A percentile compares a stretch with the other conserved stretches of the same genome.
These are phyloP conservation scores for Tolypocladium ovalisporum DNA, from an alignment of 2,329 filamentous ascomycete genomes.

Conservation along the genomic window DNA sequence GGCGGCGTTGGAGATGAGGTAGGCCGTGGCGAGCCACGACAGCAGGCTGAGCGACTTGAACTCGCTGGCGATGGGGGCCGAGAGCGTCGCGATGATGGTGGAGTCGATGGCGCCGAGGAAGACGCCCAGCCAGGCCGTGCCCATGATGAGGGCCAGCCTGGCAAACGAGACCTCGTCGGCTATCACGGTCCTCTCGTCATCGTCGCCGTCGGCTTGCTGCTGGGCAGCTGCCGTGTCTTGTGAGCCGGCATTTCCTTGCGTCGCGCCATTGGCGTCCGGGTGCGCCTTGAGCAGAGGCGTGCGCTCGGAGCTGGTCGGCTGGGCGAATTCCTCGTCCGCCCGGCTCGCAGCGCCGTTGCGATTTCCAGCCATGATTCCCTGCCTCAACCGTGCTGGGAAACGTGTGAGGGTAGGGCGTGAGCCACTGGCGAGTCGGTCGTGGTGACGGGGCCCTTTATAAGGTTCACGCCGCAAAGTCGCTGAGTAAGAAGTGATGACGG, in stretches of 20 bases:
- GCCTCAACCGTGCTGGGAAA: not conserved
- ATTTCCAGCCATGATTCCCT: not conserved
- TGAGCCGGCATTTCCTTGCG: not conserved
- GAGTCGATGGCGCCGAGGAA: constrained; percentile 59
- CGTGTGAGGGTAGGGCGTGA: not conserved
- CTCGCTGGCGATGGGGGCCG: constrained; percentile 70
- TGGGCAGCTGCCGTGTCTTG: not conserved
- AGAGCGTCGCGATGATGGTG: constrained; percentile 78
- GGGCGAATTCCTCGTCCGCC: not conserved
- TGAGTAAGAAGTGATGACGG: not conserved
- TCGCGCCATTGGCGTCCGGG: not conserved
- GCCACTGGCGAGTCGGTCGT: too few species aligned
- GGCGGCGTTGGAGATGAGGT: constrained; percentile 79
- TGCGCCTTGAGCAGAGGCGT: not conserved
- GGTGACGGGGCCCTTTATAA: not conserved
- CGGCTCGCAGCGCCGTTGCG: not conserved
- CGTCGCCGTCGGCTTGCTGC: constrained; percentile 22
- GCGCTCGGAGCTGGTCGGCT: not conserved
- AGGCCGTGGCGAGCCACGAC: constrained; percentile 81
- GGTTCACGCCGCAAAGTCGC: not conserved
- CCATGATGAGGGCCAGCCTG: constrained; percentile 42
- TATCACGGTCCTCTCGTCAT: constrained; percentile 36
- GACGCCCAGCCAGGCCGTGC: constrained; percentile 47
- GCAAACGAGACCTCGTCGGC: constrained; percentile 34
- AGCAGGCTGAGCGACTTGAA: constrained; percentile 73